Evolutionary conservation across 768 basidiomycete genomes (phyloP).

Genomic region (Mrakia hoshinonis): DNA sequence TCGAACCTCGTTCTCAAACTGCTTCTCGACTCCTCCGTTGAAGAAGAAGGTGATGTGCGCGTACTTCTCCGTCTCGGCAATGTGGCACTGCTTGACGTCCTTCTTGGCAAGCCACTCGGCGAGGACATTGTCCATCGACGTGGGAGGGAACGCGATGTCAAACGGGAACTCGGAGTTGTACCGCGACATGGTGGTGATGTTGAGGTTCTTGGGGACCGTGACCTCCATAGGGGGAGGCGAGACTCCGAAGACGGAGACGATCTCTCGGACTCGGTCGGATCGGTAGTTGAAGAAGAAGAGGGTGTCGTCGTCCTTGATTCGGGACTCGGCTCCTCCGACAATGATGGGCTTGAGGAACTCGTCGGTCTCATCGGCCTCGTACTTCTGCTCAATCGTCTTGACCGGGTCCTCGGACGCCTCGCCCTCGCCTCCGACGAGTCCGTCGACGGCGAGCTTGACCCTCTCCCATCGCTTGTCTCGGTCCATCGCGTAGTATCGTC

Average conservation of each 20-base stretch:
- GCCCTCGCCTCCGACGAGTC: slow-evolving; percentile 62
- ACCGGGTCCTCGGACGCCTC: slow-evolving; percentile 45
- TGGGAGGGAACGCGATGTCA: slow-evolving; percentile 84
- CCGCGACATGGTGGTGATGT: slow-evolving; percentile 85
- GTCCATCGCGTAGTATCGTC: slow-evolving; percentile 95
- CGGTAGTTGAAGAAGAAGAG: slow-evolving; percentile 97
- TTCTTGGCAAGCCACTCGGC: slow-evolving; percentile 81
- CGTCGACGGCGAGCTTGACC: slow-evolving; percentile 79
- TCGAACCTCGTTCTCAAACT: slow-evolving; percentile 72
- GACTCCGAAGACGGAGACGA: slow-evolving; percentile 67
- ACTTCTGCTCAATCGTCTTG: slow-evolving; percentile 60
- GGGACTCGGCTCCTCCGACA: slow-evolving; percentile 64
- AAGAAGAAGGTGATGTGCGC: slow-evolving; percentile 79
- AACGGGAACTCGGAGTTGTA: slow-evolving; percentile 91
- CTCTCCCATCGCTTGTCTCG: slow-evolving; percentile 95
- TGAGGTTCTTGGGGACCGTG: slow-evolving; percentile 64
- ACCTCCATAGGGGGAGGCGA: slow-evolving; percentile 78
- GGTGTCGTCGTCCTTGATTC: slow-evolving; percentile 80
- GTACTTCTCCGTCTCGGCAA: slow-evolving; percentile 97
- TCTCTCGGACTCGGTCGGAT: slow-evolving; percentile 91
- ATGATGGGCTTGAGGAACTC: slow-evolving; percentile 95
- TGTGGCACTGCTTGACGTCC: slow-evolving; percentile 73
- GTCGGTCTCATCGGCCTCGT: slow-evolving; percentile 78
- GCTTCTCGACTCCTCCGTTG: slow-evolving; percentile 79
- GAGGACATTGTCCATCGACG: slow-evolving; percentile 84